phyloP scores from a whole-genome alignment of 345 rosid species.

The Gossypium turneri region DNA sequence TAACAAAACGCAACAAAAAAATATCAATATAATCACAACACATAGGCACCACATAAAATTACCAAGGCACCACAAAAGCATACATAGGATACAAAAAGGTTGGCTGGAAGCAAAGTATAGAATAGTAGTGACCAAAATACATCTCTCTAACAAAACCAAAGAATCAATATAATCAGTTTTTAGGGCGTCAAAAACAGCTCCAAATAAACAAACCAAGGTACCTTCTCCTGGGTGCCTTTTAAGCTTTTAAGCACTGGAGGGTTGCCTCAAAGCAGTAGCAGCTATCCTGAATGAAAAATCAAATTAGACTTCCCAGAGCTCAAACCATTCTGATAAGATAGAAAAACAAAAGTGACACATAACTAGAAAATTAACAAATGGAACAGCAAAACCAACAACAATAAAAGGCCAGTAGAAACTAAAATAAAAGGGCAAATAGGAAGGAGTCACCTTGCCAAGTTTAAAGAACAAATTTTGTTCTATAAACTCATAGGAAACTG shows the following conservation, averaged over 20 bases:
- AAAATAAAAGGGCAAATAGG: neutral
- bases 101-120: neutral
- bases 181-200: constrained; percentile 39
- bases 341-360: neutral
- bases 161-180: constrained; percentile 17
- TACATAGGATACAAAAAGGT: neutral
- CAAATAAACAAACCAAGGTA: constrained; percentile 82
- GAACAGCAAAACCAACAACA: constrained; percentile 4
- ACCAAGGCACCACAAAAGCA: no score
- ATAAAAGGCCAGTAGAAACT: neutral
- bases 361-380: constrained; percentile 1
- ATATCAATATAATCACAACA: no score
- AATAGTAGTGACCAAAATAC: neutral
- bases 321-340: constrained; percentile 19
- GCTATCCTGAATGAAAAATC: constrained; percentile 83
- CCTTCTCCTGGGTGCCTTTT: constrained; percentile 96
- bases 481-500: constrained; percentile 17
- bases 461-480: constrained; percentile 14
- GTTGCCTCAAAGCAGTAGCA: constrained; percentile 72
- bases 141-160: constrained; percentile 4
- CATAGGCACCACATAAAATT: no score
- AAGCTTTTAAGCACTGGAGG: constrained; percentile 77
- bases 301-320: constrained; percentile 61
- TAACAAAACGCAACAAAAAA: no score
- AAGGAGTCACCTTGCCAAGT: constrained; percentile 19